Evolutionary conservation across 495 filamentous ascomycete genomes (phyloP).

Genomic region (Platismatia glauca): DNA sequence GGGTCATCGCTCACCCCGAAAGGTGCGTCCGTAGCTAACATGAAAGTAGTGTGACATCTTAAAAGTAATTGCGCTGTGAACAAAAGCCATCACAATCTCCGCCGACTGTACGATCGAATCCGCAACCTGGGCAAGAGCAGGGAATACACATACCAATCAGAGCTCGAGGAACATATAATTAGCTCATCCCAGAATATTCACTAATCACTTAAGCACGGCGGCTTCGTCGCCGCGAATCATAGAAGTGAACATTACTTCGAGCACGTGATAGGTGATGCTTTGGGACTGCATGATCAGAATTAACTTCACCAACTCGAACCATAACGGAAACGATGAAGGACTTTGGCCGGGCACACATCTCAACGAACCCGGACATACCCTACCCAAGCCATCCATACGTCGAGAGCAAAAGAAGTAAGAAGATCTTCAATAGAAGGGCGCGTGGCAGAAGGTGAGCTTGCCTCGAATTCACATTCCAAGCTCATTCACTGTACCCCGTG

Average conservation of each 20-base stretch:
- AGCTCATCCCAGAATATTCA: conserved; percentile 9
- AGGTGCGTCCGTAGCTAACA: not conserved
- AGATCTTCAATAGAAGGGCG: conserved; percentile 9
- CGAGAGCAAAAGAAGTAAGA: not conserved
- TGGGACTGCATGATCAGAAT: not conserved
- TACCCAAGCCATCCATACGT: conserved; percentile 3
- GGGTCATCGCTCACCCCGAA: not conserved
- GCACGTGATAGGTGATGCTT: conserved; percentile 13
- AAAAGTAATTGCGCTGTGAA: conserved; percentile 9
- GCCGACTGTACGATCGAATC: not conserved
- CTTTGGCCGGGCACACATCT: conserved; percentile 8
- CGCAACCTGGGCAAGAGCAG: not conserved
- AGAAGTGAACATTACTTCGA: not conserved
- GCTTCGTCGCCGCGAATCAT: conserved; percentile 11
- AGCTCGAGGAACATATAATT: conserved; percentile 8
- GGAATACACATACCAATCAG: conserved; percentile 11
- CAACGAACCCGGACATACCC: conserved; percentile 5
- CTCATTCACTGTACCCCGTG: conserved; percentile 4
- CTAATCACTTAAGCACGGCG: conserved; percentile 5
- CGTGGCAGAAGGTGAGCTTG: conserved; percentile 21
- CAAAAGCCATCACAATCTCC: not conserved
- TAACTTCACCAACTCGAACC: not conserved
- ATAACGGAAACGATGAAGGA: conserved; percentile 14
- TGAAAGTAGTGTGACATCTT: not conserved
- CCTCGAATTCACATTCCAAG: not conserved